phyloP scores from a whole-genome alignment of 2,329 filamentous ascomycete species.

The Mycocentrospora acerina region DNA sequence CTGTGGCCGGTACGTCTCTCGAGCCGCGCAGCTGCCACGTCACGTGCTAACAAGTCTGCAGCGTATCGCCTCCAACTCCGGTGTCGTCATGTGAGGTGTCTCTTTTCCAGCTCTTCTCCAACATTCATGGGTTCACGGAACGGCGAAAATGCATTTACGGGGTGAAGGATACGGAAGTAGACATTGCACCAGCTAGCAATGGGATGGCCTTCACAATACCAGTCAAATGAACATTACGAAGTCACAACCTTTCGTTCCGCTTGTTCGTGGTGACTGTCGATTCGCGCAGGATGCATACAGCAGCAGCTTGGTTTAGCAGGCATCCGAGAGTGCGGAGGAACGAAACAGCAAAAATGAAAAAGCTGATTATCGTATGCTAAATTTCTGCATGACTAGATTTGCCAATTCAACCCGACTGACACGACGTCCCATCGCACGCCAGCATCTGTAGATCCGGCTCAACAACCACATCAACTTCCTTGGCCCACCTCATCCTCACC shows the following conservation, averaged over 20 bases:
- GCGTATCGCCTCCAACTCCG: conserved; percentile 99
- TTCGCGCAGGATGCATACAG: neutral
- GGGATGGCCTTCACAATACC: conserved; percentile 37
- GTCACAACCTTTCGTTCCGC: too few relatives aligned
- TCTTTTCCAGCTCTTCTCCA: conserved; percentile 41
- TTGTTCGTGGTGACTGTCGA: conserved; percentile 1
- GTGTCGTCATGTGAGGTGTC: conserved; percentile 93
- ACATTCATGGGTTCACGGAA: conserved; percentile 42
- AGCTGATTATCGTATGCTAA: neutral
- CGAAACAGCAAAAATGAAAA: neutral
- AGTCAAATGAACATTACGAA: conserved; percentile 37
- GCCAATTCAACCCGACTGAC: conserved; percentile 8
- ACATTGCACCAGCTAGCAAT: conserved; percentile 42
- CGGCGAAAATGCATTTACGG: conserved; percentile 45
- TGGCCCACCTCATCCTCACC: conserved; percentile 34
- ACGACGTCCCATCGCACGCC: conserved; percentile 28
- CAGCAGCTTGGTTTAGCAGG: neutral
- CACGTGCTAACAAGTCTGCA: conserved; percentile 46
- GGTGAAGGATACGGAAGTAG: conserved; percentile 37
- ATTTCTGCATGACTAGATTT: neutral
- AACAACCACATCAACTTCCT: conserved; percentile 18
- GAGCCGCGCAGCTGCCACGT: neutral
- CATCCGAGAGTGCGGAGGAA: neutral
- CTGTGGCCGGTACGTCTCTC: conserved; percentile 83
- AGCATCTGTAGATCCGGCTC: conserved; percentile 21